Percentiles rank a stretch among this genome's conserved stretches.
phyloP scores from a whole-genome alignment of 108 stramenopile genomes.

The Cyclotella baltica region DNA sequence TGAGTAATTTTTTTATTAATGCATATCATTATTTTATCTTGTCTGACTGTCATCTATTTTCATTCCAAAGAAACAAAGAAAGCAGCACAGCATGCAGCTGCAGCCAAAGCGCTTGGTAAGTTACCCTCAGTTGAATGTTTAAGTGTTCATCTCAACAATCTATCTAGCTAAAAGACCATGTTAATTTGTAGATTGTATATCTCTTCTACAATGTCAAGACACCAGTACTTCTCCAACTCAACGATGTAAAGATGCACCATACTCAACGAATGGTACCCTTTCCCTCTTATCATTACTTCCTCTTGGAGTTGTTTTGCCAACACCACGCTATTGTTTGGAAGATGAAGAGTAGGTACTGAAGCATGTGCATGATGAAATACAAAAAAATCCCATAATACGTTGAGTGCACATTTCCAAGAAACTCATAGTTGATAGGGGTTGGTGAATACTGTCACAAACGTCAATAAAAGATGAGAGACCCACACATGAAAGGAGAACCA shows the following conservation, averaged over 20 bases:
- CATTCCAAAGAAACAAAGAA: background rate
- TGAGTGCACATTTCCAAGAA: too few relatives aligned
- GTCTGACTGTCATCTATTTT: background rate
- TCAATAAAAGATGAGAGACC: too few relatives aligned
- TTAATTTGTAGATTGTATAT: constrained; percentile 4
- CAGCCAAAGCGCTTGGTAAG: constrained; percentile 15
- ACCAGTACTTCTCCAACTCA: background rate
- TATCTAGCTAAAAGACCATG: background rate
- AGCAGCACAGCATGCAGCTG: constrained; percentile 7
- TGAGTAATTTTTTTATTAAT: constrained; percentile 3
- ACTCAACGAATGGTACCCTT: background rate
- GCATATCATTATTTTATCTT: background rate
- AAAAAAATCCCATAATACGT: too few relatives aligned
- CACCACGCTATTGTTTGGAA: background rate
- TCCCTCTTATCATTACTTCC: background rate
- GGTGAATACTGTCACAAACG: too few relatives aligned
- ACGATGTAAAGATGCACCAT: constrained; percentile 15
- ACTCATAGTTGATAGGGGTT: too few relatives aligned
- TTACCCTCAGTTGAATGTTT: background rate
- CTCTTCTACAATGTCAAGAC: background rate
- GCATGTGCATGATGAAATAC: too few relatives aligned
- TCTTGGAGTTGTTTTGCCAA: background rate
- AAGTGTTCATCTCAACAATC: background rate
- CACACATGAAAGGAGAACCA: too few relatives aligned
- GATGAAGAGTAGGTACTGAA: too few relatives aligned